Conservation (phyloP, 129 eudicot species). For the Kitagawia praeruptora region DNA sequence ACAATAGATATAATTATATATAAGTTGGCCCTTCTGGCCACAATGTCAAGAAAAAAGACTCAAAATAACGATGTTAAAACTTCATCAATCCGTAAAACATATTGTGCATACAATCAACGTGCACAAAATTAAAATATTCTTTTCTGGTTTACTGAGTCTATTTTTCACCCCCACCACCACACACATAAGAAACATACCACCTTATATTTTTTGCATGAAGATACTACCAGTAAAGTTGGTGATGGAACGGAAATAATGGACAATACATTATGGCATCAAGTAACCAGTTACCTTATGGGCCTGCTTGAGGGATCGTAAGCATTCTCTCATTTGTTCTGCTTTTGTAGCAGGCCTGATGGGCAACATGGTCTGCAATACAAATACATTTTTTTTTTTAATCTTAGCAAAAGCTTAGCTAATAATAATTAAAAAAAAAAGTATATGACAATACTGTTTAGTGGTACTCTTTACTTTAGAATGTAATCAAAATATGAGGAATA, state of each 20-base stretch:
- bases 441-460: neutral
- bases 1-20: no score
- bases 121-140: neutral
- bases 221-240: neutral
- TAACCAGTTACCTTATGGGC: conserved; percentile 50
- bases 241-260: neutral
- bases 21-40: no score
- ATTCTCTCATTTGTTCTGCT: conserved; percentile 92
- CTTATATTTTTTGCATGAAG: neutral
- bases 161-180: neutral
- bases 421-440: neutral
- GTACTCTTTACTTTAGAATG: neutral
- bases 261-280: neutral
- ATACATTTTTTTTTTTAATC: neutral
- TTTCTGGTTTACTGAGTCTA: neutral
- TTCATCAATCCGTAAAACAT: no score
- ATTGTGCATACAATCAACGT: neutral
- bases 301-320: conserved; percentile 73
- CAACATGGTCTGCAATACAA: conserved; percentile 48
- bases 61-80: no score
- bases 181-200: neutral
- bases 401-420: neutral
- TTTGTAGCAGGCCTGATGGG: conserved; percentile 87
- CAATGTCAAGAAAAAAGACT: no score
- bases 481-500: neutral